phyloP scores from a whole-genome alignment of 495 filamentous ascomycete species.

The Neurospora sp. region DNA sequence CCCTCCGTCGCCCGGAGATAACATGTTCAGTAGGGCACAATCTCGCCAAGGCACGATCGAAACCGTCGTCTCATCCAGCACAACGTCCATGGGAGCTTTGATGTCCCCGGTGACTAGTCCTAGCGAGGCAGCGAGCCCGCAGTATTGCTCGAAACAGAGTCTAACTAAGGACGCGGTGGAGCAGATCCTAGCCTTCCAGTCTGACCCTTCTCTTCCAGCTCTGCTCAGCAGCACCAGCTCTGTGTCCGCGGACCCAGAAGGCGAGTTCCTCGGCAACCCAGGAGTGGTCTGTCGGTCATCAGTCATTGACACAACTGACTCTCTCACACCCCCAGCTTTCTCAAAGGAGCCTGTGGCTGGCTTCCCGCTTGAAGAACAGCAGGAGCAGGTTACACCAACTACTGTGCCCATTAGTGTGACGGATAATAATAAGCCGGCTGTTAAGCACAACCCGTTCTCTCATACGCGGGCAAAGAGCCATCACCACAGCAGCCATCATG shows the following conservation, averaged over 20 bases:
- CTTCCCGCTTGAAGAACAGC: constrained; percentile 30
- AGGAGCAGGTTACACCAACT: constrained; percentile 5
- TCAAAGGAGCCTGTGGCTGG: constrained; percentile 32
- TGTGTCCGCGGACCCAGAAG: constrained; percentile 52
- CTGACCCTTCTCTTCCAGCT: constrained; percentile 67
- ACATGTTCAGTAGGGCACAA: constrained; percentile 13
- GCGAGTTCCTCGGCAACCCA: constrained; percentile 41
- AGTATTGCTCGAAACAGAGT: constrained; percentile 43
- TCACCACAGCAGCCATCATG: constrained; percentile 35
- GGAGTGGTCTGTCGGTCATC: constrained; percentile 30
- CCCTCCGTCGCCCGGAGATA: constrained; percentile 44
- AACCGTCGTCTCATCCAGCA: constrained; percentile 35
- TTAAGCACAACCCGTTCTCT: background rate
- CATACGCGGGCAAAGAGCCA: background rate
- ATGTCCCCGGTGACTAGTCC: constrained; percentile 38
- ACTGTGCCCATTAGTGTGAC: background rate
- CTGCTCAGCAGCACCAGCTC: constrained; percentile 73
- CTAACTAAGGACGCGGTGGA: constrained; percentile 45
- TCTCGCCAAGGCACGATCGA: constrained; percentile 28
- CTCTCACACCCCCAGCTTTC: constrained; percentile 42
- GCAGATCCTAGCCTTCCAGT: constrained; percentile 52
- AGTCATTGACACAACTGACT: constrained; percentile 39
- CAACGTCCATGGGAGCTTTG: constrained; percentile 31
- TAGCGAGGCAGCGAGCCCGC: constrained; percentile 45
- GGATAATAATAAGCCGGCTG: background rate